Conservation (phyloP, 2,329 filamentous ascomycete genomes). For the Ophiocordyceps australis region DNA sequence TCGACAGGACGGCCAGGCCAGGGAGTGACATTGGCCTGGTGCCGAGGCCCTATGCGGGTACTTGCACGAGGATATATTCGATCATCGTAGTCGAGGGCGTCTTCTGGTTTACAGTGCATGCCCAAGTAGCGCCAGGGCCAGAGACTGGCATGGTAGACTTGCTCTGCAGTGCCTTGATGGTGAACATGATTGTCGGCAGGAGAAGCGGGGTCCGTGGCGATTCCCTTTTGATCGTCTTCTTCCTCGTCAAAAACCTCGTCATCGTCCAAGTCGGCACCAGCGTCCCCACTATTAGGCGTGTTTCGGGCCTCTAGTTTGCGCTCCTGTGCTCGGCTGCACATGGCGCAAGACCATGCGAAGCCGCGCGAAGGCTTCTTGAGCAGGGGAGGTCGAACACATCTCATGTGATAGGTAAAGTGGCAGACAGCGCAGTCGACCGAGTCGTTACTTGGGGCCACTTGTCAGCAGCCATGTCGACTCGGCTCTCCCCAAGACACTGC, state of each 20-base stretch:
- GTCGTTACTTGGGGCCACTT: constrained; percentile 57
- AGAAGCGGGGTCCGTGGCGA: constrained; percentile 43
- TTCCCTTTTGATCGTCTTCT: constrained; percentile 54
- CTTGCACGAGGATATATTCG: constrained; percentile 92
- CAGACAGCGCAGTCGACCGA: constrained; percentile 96
- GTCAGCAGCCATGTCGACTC: too few relatives aligned
- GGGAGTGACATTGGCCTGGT: constrained; percentile 69
- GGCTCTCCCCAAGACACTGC: too few relatives aligned
- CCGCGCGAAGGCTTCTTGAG: constrained; percentile 93
- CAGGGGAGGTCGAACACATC: constrained; percentile 80
- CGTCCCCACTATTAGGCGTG: constrained; percentile 57
- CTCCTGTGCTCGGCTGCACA: constrained; percentile 92
- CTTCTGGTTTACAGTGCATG: constrained; percentile 87
- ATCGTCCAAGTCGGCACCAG: constrained; percentile 41
- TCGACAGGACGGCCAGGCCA: constrained; percentile 84
- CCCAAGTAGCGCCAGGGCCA: constrained; percentile 96
- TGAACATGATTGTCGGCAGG: constrained; percentile 41
- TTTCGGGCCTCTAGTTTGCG: constrained; percentile 79
- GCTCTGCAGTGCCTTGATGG: constrained; percentile 55
- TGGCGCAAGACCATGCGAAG: constrained; percentile 94
- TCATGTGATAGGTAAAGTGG: constrained; percentile 93
- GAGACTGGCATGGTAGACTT: constrained; percentile 79
- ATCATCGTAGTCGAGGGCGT: constrained; percentile 92
- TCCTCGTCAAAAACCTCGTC: constrained; percentile 45
- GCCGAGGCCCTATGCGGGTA: constrained; percentile 75